phyloP scores from a whole-genome alignment of 805 yeast species.

The Candida coleopterorum region DNA sequence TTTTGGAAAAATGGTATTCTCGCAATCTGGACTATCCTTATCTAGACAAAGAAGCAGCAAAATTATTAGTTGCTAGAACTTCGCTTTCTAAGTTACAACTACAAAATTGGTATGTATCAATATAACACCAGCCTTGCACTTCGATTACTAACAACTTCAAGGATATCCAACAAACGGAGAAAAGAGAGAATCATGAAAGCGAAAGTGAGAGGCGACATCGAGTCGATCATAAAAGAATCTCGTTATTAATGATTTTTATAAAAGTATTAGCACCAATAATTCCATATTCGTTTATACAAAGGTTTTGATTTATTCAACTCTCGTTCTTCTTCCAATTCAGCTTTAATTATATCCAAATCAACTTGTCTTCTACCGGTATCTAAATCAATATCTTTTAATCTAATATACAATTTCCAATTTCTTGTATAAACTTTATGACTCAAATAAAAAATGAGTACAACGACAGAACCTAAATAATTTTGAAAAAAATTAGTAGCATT shows the following conservation, averaged over 20 bases:
- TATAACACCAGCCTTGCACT: not conserved
- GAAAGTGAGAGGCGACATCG: slow-evolving; percentile 1
- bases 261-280: slow-evolving; percentile 10
- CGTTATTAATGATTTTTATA: not conserved
- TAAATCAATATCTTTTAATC: slow-evolving; percentile 29
- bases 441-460: slow-evolving; percentile 28
- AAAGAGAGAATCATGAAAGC: slow-evolving; percentile 7
- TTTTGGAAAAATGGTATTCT: slow-evolving; percentile 8
- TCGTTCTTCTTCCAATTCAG: slow-evolving; percentile 31
- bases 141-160: slow-evolving; percentile 12
- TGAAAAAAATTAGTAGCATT: slow-evolving; percentile 32
- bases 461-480: slow-evolving; percentile 30
- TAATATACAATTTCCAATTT: slow-evolving; percentile 29
- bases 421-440: slow-evolving; percentile 36
- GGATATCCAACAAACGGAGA: slow-evolving; percentile 58
- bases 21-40: slow-evolving; percentile 6
- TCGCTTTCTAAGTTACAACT: slow-evolving; percentile 72
- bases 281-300: slow-evolving; percentile 18
- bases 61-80: slow-evolving; percentile 33
- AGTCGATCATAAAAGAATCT: not conserved
- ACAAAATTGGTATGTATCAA: slow-evolving; percentile 12
- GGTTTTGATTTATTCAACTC: slow-evolving; percentile 22
- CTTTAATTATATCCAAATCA: slow-evolving; percentile 29
- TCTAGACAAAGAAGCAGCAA: slow-evolving; percentile 1
- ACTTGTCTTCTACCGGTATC: slow-evolving; percentile 31